Evolutionary conservation across 2,329 filamentous ascomycete genomes (phyloP).

Genomic region (Penicillium sp.): DNA sequence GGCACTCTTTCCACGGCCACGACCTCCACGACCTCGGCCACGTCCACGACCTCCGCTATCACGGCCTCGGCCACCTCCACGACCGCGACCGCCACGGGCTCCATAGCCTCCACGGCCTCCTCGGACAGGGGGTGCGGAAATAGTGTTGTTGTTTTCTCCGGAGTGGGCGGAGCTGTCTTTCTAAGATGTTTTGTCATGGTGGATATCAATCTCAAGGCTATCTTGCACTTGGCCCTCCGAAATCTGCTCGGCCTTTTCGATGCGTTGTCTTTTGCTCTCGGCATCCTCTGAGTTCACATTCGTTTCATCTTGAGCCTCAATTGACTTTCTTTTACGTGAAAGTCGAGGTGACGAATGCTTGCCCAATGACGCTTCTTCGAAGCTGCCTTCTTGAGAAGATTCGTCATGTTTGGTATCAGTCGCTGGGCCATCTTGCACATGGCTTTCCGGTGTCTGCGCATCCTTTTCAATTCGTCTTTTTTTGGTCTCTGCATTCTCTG

Average conservation of each 20-base stretch:
- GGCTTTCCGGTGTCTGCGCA: too few relatives aligned
- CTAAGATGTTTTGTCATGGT: conserved; percentile 21
- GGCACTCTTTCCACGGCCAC: conserved; percentile 25
- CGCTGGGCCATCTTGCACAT: too few relatives aligned
- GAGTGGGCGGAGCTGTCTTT: conserved; percentile 8
- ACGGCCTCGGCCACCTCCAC: conserved; percentile 33
- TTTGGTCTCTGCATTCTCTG: too few relatives aligned
- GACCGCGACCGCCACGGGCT: conserved; percentile 25
- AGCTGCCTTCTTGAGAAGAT: too few relatives aligned
- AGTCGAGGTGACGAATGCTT: conserved; percentile 16
- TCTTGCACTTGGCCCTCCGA: conserved; percentile 24
- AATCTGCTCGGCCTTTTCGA: conserved; percentile 31
- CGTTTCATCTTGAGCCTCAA: conserved; percentile 21
- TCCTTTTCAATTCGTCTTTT: too few relatives aligned
- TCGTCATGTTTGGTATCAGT: too few relatives aligned
- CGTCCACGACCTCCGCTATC: conserved; percentile 36
- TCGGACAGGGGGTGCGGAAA: conserved; percentile 1
- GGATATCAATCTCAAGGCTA: conserved; percentile 19
- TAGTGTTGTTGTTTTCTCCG: not conserved
- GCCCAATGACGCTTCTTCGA: too few relatives aligned
- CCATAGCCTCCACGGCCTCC: conserved; percentile 19
- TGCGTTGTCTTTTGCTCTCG: conserved; percentile 30
- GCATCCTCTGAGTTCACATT: conserved; percentile 15
- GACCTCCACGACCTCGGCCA: conserved; percentile 32
- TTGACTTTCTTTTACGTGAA: conserved; percentile 29